phyloP scores from a whole-genome alignment of 1,284 basidiomycete species.

The Moniliophthora roreri region DNA sequence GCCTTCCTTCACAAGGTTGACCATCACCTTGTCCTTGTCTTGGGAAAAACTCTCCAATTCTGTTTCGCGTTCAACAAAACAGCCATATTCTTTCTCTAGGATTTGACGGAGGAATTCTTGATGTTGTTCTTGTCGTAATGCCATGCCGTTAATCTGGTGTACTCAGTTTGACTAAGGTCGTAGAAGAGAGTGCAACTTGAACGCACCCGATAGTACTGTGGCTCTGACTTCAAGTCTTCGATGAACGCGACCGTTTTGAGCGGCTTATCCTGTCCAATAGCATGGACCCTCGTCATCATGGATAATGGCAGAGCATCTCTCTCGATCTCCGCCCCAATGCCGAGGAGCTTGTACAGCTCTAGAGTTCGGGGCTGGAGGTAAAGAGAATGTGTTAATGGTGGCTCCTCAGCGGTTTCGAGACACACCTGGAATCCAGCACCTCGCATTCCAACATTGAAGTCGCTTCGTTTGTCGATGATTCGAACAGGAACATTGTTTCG shows the following conservation, averaged over 20 bases:
- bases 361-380: constrained; percentile 15
- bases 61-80: constrained; percentile 35
- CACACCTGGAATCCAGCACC: constrained; percentile 14
- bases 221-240: not conserved
- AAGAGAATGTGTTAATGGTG: not conserved
- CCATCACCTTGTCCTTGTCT: constrained; percentile 29
- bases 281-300: not conserved
- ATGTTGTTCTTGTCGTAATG: constrained; percentile 38
- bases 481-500: constrained; percentile 18
- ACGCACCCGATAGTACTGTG: too few species aligned
- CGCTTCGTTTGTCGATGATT: constrained; percentile 17
- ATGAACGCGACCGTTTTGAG: not conserved
- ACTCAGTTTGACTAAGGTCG: constrained; percentile 28
- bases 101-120: constrained; percentile 34
- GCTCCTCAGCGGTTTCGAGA: not conserved
- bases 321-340: constrained; percentile 12
- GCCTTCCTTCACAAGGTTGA: constrained; percentile 27
- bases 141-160: constrained; percentile 12
- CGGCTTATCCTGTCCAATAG: not conserved
- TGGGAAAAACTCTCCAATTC: constrained; percentile 38
- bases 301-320: not conserved
- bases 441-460: constrained; percentile 15
- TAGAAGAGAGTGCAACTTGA: not conserved
- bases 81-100: constrained; percentile 27
- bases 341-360: constrained; percentile 19